These are phyloP conservation scores for Pyrenochaeta sp. DNA, from an alignment of 2,329 filamentous ascomycete genomes.

Conservation along the genomic window DNA sequence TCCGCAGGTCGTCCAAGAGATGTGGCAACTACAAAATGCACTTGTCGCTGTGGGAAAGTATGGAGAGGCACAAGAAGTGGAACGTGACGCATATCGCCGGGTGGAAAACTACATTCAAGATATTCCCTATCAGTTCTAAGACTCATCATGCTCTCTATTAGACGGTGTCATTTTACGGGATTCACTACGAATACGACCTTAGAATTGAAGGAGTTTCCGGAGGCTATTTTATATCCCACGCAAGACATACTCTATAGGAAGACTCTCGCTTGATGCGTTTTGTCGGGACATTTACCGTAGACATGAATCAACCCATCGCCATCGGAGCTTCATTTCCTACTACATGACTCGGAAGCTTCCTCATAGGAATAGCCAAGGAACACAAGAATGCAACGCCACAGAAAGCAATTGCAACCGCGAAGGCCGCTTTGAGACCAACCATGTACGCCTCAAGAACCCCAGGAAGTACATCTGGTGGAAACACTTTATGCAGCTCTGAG, in stretches of 20 bases:
- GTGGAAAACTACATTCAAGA: neutral
- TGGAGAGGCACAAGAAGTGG: neutral
- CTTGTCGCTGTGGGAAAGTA: neutral
- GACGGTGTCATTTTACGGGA: too few relatives aligned
- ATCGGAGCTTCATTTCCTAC: neutral
- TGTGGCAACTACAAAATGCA: neutral
- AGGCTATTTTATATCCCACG: too few relatives aligned
- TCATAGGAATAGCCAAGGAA: neutral
- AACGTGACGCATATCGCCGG: neutral
- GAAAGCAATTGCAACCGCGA: slow-evolving; percentile 13
- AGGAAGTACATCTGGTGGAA: slow-evolving; percentile 8
- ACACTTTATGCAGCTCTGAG: slow-evolving; percentile 44
- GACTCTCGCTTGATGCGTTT: neutral
- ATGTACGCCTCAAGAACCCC: slow-evolving; percentile 19
- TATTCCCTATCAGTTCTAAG: neutral
- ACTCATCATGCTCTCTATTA: too few relatives aligned
- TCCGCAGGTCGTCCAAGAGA: neutral
- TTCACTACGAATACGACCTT: too few relatives aligned
- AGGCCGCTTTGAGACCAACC: slow-evolving; percentile 14
- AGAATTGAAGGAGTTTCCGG: too few relatives aligned
- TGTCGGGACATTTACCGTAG: too few relatives aligned
- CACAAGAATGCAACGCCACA: slow-evolving; percentile 2
- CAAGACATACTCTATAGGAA: neutral
- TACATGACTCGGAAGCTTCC: neutral
- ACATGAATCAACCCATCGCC: neutral